Evolutionary conservation across 73 alveolate species (phyloP).

Genomic region (Paramecium biaurelia): DNA sequence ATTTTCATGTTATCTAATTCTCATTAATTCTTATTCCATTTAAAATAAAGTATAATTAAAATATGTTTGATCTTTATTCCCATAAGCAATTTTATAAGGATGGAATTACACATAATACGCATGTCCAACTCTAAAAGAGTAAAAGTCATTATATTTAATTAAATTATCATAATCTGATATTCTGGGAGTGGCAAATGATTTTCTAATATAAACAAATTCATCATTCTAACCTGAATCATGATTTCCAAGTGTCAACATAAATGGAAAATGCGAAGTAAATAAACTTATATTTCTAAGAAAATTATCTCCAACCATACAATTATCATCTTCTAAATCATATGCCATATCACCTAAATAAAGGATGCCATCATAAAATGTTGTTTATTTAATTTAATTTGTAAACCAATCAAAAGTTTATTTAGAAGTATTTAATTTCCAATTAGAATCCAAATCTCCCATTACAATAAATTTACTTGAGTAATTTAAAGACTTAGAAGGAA

Average conservation of each 20-base stretch:
- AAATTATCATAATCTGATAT: neutral
- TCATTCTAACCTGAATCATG: neutral
- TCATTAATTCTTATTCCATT: conserved; percentile 2
- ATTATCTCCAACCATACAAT: neutral
- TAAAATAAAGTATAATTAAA: neutral
- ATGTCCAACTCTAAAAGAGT: neutral
- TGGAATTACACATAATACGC: neutral
- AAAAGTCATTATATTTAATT: neutral
- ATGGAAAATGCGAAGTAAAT: neutral
- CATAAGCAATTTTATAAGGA: neutral
- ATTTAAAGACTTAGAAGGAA: neutral
- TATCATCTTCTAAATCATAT: conserved; percentile 4
- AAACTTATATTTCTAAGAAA: neutral
- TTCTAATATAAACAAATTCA: neutral
- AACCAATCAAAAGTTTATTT: conserved; percentile 39
- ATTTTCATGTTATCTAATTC: neutral
- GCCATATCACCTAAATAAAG: neutral
- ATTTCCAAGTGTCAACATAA: conserved; percentile 6
- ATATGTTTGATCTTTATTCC: neutral
- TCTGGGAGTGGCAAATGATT: neutral
- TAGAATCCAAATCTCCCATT: conserved; percentile 17
- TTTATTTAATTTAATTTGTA: neutral
- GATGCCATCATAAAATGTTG: neutral
- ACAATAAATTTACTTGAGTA: neutral
- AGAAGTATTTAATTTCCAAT: conserved; percentile 9